Conservation (phyloP, 495 filamentous ascomycete genomes). For the Annulohypoxylon moriforme region DNA sequence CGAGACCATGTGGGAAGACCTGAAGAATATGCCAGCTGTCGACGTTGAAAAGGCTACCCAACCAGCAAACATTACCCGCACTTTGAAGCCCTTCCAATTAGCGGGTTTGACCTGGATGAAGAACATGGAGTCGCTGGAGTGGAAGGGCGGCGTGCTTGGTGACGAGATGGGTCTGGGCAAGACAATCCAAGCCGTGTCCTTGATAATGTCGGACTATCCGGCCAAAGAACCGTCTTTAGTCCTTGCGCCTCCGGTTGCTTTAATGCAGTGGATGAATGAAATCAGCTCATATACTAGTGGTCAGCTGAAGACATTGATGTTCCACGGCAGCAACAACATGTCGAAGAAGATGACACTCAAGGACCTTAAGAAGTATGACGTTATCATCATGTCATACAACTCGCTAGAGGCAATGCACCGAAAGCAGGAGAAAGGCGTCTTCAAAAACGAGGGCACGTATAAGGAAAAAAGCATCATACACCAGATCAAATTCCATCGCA, state of each 20-base stretch:
- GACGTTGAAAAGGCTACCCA: slow-evolving; percentile 75
- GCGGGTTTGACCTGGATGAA: slow-evolving; percentile 96
- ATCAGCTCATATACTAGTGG: slow-evolving; percentile 92
- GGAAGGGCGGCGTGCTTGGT: slow-evolving; percentile 88
- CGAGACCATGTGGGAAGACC: slow-evolving; percentile 82
- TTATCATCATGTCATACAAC: slow-evolving; percentile 97
- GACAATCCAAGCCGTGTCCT: slow-evolving; percentile 95
- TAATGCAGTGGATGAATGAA: slow-evolving; percentile 97
- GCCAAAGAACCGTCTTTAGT: slow-evolving; percentile 85
- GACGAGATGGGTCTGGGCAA: slow-evolving; percentile 99
- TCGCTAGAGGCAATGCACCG: slow-evolving; percentile 90
- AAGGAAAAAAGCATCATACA: slow-evolving; percentile 89
- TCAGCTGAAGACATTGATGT: slow-evolving; percentile 86
- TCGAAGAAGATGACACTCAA: slow-evolving; percentile 77
- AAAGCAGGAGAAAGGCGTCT: slow-evolving; percentile 92
- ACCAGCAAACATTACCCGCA: slow-evolving; percentile 79
- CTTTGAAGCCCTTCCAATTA: slow-evolving; percentile 90
- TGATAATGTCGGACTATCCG: slow-evolving; percentile 97
- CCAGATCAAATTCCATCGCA: slow-evolving; percentile 84
- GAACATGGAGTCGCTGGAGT: slow-evolving; percentile 83
- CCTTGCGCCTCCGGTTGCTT: slow-evolving; percentile 90
- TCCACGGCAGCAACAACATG: slow-evolving; percentile 86
- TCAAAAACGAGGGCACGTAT: slow-evolving; percentile 74
- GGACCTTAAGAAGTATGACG: slow-evolving; percentile 83
- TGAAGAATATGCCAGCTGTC: slow-evolving; percentile 74